phyloP scores from a whole-genome alignment of 352 stramenopile genomes.

The Aphanomyces astaci region DNA sequence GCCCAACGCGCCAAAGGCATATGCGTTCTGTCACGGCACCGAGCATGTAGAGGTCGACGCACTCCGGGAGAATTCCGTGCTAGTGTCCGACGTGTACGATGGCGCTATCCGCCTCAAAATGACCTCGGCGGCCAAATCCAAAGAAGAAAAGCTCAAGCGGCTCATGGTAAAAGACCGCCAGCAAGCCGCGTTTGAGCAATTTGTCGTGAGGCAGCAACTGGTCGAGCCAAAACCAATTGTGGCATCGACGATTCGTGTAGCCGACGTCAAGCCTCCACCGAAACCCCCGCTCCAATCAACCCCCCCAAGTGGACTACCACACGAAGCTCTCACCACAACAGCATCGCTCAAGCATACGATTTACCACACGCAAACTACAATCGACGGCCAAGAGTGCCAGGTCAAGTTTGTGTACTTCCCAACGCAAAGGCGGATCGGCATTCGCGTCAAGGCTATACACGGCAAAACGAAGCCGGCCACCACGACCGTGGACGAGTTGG shows the following conservation, averaged over 20 bases:
- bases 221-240: not conserved
- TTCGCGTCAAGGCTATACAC: not conserved
- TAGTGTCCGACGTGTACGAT: not conserved
- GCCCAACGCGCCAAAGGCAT: not conserved
- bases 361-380: not conserved
- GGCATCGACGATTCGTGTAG: not conserved
- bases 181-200: slow-evolving; percentile 22
- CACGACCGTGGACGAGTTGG: not conserved
- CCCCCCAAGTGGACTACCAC: not conserved
- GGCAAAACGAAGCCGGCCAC: not conserved
- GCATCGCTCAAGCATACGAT: slow-evolving; percentile 12
- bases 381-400: slow-evolving; percentile 4
- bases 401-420: slow-evolving; percentile 13
- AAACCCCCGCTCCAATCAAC: not conserved
- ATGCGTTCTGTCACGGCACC: not conserved
- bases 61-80: not conserved
- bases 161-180: slow-evolving; percentile 12
- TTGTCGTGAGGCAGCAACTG: slow-evolving; percentile 3
- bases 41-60: not conserved
- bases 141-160: slow-evolving; percentile 2
- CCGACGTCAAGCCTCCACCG: not conserved
- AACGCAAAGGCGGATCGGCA: not conserved
- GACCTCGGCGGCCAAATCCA: not conserved
- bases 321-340: not conserved
- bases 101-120: not conserved